Conservation (phyloP, 257 asterid species). For the Nicotiana tabacum region DNA sequence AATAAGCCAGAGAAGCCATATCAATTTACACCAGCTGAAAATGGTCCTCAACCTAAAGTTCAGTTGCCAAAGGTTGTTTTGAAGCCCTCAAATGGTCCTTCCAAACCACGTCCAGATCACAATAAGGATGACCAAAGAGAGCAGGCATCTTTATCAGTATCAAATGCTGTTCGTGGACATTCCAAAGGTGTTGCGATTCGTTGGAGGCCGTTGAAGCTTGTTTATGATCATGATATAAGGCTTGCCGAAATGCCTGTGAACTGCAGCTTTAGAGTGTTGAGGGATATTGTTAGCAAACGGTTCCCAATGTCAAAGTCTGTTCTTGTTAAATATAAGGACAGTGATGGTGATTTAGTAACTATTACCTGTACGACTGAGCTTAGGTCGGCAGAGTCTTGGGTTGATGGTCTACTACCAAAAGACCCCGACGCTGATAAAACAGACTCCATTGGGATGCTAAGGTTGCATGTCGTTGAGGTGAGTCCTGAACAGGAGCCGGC, state of each 20-base stretch:
- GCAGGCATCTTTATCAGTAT: conserved; percentile 11
- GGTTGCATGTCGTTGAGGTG: conserved; percentile 90
- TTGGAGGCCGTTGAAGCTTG: conserved; percentile 79
- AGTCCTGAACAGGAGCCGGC: conserved; percentile 96
- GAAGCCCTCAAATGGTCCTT: conserved; percentile 61
- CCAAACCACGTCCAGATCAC: conserved; percentile 30
- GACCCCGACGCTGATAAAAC: conserved; percentile 46
- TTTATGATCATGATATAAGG: conserved; percentile 90
- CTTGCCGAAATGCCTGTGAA: conserved; percentile 80
- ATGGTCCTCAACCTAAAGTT: conserved; percentile 46
- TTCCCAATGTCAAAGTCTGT: conserved; percentile 87
- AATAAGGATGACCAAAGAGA: conserved; percentile 42
- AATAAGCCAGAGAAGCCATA: conserved; percentile 51
- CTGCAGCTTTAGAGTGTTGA: conserved; percentile 61
- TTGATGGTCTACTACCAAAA: conserved; percentile 38
- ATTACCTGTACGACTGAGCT: conserved; percentile 74
- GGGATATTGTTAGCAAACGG: conserved; percentile 66
- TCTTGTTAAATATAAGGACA: conserved; percentile 71
- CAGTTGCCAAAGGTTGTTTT: conserved; percentile 62
- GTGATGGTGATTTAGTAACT: conserved; percentile 83
- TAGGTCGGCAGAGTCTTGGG: conserved; percentile 64
- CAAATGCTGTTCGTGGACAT: conserved; percentile 15
- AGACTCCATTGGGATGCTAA: conserved; percentile 51
- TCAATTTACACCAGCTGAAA: conserved; percentile 35
- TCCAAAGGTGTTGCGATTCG: conserved; percentile 27